phyloP scores from a whole-genome alignment of 768 basidiomycete genomes.

The Boletus reticuloceps region DNA sequence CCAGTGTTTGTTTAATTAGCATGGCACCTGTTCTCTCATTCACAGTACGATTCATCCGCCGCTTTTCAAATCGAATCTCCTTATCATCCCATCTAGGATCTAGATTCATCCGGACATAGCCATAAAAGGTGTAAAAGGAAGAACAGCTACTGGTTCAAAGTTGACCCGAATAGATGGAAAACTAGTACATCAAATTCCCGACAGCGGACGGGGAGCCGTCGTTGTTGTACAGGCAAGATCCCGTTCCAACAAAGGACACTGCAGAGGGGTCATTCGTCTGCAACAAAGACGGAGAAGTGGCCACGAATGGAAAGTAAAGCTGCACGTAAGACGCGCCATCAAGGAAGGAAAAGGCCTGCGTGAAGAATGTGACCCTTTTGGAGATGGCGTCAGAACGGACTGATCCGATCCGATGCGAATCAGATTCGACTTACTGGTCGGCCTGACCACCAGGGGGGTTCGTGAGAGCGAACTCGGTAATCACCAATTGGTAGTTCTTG shows the following conservation, averaged over 20 bases:
- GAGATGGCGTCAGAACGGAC: background rate
- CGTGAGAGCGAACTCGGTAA: conserved; percentile 34
- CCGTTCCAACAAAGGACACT: conserved; percentile 20
- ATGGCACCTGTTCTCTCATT: too few species aligned
- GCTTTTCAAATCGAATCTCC: too few species aligned
- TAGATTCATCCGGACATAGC: too few species aligned
- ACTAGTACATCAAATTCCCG: conserved; percentile 23
- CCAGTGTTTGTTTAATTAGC: too few species aligned
- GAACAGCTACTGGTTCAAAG: background rate
- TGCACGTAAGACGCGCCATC: conserved; percentile 29
- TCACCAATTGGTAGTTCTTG: conserved; percentile 25
- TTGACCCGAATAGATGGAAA: background rate
- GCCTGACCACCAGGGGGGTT: conserved; percentile 31
- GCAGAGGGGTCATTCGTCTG: conserved; percentile 16
- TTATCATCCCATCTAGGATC: too few species aligned
- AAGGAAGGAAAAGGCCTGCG: conserved; percentile 35
- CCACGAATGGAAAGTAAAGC: conserved; percentile 39
- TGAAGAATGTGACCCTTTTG: conserved; percentile 32
- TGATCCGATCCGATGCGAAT: background rate
- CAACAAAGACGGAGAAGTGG: conserved; percentile 30
- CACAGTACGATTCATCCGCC: too few species aligned
- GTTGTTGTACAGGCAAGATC: conserved; percentile 34
- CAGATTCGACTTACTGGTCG: conserved; percentile 24
- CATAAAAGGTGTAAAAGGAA: background rate
- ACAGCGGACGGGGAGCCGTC: conserved; percentile 25